Evolutionary conservation across 805 yeast species (phyloP), one percentile per base, ranked within the genome.

Genomic region (Lachancea sp.): DNA sequence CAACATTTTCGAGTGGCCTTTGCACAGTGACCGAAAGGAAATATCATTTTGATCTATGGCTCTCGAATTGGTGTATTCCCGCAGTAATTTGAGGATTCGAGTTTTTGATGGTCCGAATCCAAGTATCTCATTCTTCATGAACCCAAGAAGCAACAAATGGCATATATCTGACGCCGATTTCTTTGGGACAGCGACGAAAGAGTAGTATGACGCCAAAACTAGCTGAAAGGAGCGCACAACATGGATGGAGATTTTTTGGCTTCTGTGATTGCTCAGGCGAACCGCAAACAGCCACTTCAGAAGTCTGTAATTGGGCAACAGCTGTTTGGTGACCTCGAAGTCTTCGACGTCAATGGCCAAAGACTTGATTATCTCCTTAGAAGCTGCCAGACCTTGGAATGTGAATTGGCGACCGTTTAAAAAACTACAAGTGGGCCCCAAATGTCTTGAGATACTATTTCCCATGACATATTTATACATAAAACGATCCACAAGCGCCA

Each of bases 201-300:
- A 44, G 41, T 45, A 47, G 37, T 51, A 50, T 1, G 63, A 58
- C 1, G 53, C 34, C 13, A 58, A 16, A 8, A 58, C 20, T 6
- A 46, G 29, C 36, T 60, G 59, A n/a, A 57, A 50, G 27, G 56
- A 51, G 10, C 45, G 36, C 10, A 44, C 43, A 12, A 57, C 27
- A n/a, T 42, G 48, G 3, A 31, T 22, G 9, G 47, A 26, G 12
- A n/a, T 19, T 2, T 25, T 18, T 3, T 36, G 22, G 20, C 42
- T 27, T 8, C 43, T 41, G 17, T 41, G 12, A 13, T 44, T 35
- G 7, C 37, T 7, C 9, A 49, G 29, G 3, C 32, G 26, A 5
- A 49, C 37, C 12, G 42, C 20, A 25, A 19, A 27, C 10, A 44
- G 38, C 46, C 46, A 44, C 15, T 44, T 44, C 3, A 54, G 16